Evolutionary conservation across 1,139 yeast species (phyloP).

Genomic region (Blastobotrys persicus): DNA sequence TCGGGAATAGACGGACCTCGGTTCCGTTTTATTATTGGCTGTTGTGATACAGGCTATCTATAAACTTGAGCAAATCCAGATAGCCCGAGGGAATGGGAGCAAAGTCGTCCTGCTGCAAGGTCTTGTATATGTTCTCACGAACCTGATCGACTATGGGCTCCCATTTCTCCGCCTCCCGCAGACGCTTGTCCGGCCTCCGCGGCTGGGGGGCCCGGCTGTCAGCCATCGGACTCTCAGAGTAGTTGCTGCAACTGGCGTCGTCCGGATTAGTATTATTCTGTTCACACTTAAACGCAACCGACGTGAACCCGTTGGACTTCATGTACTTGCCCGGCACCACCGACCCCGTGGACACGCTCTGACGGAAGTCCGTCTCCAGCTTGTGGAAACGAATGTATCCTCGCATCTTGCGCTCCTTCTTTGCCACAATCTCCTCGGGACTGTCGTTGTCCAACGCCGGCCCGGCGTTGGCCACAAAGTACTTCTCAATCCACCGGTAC

Average conservation of each 20-base stretch:
- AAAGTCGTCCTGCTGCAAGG: neutral
- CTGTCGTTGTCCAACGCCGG: neutral
- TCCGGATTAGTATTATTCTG: neutral
- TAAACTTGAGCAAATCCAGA: conserved; percentile 5
- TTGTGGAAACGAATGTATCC: conserved; percentile 6
- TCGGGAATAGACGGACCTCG: too few relatives aligned
- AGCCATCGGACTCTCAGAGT: neutral
- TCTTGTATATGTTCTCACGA: conserved; percentile 1
- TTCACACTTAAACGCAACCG: neutral
- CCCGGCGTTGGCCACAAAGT: neutral
- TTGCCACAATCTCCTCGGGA: conserved; percentile 8
- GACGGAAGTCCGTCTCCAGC: conserved; percentile 8
- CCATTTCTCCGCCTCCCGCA: conserved; percentile 4
- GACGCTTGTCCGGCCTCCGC: conserved; percentile 4
- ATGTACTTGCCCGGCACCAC: neutral
- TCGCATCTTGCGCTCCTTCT: conserved; percentile 8
- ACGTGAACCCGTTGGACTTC: neutral
- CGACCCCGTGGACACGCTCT: neutral
- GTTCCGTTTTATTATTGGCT: neutral
- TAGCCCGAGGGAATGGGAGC: conserved; percentile 5
- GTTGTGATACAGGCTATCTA: conserved; percentile 5
- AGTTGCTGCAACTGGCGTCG: neutral
- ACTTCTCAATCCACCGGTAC: conserved; percentile 8
- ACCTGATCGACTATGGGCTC: conserved; percentile 5
- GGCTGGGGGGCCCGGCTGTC: neutral